Evolutionary conservation across 1,284 basidiomycete species (phyloP).

Genomic region (Neotropicomus parvogracilis): DNA sequence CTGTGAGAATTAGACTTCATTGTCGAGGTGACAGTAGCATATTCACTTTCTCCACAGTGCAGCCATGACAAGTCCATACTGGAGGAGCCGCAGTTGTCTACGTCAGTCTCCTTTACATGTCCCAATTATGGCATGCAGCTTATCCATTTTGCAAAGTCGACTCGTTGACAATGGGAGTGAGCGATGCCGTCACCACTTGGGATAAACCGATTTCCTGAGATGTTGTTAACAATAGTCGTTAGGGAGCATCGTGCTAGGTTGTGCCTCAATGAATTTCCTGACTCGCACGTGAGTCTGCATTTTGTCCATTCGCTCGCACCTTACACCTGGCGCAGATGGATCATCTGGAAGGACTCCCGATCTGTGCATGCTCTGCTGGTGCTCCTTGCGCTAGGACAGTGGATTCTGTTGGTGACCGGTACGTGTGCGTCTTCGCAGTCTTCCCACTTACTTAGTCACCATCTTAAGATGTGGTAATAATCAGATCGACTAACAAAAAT

Average conservation of each 20-base stretch:
- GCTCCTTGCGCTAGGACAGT: conserved; percentile 19
- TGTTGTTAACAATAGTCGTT: conserved; percentile 1
- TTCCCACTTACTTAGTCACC: background rate
- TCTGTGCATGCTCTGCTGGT: conserved; percentile 11
- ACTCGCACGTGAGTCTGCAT: conserved; percentile 25
- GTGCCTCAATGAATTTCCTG: conserved; percentile 23
- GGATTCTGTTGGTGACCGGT: conserved; percentile 17
- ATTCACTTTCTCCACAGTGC: conserved; percentile 7
- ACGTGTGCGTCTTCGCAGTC: background rate
- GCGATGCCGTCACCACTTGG: background rate
- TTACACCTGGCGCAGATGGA: conserved; percentile 16
- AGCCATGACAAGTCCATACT: background rate
- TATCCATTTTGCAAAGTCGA: conserved; percentile 4
- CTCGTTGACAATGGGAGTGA: conserved; percentile 4
- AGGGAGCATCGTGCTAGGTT: conserved; percentile 13
- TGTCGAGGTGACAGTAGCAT: background rate
- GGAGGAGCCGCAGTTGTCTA: background rate
- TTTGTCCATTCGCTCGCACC: background rate
- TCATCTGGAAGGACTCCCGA: conserved; percentile 24
- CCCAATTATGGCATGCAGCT: background rate
- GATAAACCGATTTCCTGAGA: background rate
- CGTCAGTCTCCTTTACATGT: conserved; percentile 12
- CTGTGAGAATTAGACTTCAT: conserved; percentile 9
- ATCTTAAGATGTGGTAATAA: conserved; percentile 2
- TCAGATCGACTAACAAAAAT: background rate